Evolutionary conservation across 768 basidiomycete species (phyloP).

Genomic region (Gymnopilus dilepis): DNA sequence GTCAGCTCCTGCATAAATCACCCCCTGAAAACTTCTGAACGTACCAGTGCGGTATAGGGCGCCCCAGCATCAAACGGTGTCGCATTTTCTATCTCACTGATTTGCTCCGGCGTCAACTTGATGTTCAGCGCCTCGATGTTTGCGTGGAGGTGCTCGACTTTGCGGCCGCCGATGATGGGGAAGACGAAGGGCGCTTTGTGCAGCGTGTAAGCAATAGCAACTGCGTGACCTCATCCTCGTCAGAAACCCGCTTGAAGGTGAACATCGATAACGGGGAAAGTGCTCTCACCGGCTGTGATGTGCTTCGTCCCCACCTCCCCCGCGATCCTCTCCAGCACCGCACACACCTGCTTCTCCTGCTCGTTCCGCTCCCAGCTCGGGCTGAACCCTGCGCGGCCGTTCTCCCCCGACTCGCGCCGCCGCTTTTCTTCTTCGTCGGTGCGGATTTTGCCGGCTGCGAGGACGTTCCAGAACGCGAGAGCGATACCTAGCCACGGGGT

Average conservation of each 20-base stretch:
- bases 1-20: too few relatives aligned
- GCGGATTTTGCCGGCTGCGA: conserved; percentile 49
- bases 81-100: conserved; percentile 46
- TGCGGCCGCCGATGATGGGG: conserved; percentile 54
- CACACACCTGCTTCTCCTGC: conserved; percentile 45
- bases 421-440: conserved; percentile 49
- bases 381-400: conserved; percentile 36
- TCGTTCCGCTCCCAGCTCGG: conserved; percentile 50
- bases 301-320: conserved; percentile 49
- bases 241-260: too few relatives aligned
- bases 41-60: conserved; percentile 24
- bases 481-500: conserved; percentile 31
- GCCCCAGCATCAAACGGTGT: conserved; percentile 52
- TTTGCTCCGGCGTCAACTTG: conserved; percentile 45
- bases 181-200: conserved; percentile 44
- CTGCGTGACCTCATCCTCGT: too few relatives aligned
- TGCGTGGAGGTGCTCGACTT: conserved; percentile 51
- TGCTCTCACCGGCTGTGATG: conserved; percentile 45
- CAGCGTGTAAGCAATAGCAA: conserved; percentile 57
- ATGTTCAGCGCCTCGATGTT: conserved; percentile 56
- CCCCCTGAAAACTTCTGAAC: too few relatives aligned
- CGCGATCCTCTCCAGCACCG: conserved; percentile 55
- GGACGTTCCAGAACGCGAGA: conserved; percentile 38
- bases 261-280: too few relatives aligned
- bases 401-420: conserved; percentile 37